phyloP scores from a whole-genome alignment of 345 rosid species.

The Punica granatum region DNA sequence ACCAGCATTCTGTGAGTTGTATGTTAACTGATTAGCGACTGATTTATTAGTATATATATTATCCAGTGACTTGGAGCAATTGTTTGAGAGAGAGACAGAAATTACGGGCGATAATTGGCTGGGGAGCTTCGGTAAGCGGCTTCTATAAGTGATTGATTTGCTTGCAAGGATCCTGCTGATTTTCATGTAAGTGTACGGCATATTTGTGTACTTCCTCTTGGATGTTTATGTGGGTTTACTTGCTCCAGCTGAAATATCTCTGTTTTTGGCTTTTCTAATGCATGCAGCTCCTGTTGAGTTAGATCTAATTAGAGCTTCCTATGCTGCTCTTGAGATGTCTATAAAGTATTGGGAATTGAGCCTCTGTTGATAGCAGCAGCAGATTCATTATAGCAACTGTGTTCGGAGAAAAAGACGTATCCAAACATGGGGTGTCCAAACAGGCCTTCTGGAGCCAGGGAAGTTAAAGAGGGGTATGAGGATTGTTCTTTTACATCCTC shows the following conservation, averaged over 20 bases:
- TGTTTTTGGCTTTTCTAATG: background rate
- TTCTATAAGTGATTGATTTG: background rate
- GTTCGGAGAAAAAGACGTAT: background rate
- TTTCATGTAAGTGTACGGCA: background rate
- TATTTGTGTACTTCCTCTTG: background rate
- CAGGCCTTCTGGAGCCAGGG: constrained; percentile 72
- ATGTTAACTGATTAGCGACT: no score
- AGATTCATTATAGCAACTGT: background rate
- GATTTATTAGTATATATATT: background rate
- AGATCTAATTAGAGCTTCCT: background rate
- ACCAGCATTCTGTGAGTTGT: background rate
- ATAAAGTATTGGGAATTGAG: background rate
- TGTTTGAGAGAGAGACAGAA: background rate
- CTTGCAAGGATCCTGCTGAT: background rate
- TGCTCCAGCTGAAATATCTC: background rate
- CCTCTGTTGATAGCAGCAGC: background rate
- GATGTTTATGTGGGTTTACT: background rate
- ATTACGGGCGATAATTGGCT: background rate
- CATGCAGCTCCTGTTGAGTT: background rate
- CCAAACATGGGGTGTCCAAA: constrained; percentile 71
- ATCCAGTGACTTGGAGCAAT: background rate
- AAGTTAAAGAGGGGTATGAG: constrained; percentile 87
- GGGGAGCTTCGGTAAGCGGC: background rate
- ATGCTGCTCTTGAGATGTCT: background rate
- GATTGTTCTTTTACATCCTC: constrained; percentile 48